Base-by-base conservation (phyloP, 305 asterid species). In the Caryopteris hybrid region DNA sequence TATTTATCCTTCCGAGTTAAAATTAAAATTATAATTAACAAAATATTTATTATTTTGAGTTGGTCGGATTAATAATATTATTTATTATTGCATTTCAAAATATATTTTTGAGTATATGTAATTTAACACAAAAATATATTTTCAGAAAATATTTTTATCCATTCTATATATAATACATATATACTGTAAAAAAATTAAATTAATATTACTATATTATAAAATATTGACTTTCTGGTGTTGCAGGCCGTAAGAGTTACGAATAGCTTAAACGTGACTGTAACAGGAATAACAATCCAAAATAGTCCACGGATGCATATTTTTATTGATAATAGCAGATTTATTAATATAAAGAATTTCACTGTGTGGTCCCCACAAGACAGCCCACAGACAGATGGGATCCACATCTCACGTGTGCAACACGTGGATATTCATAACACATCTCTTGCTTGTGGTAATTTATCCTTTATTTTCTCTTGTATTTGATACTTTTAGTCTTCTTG, bases 341-440 rank as follows among this genome's bases (percentile, higher is more conserved):
- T 73, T 18, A 11, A 3, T 0, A 16, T 78, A 3, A 39, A 43
- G 59, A 23, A 69, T 20, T 53, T 69, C 9, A 56, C n/a, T 81
- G 89, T 79, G 29, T 74, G 79, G 0, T 84, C 89, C 14, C 89
- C 89, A 10, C 83, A 70, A n/a, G 59, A 84, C 18, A 84, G 85
- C 51, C 86, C 86, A 34, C 79, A 84, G 25, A 84, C 89, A 0
- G 89, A 84, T 21, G 89, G 89, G 29, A 84, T 84, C 71, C 89
- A 84, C 61, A 11, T 77, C 41, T 20, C 81, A 13, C 48, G 21
- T n/a, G 55, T 17, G 20, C 74, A 70, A 4, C 64, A 78, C 20
- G 74, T 55, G 8, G 41, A 20, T 0, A 70, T 78, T 29, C 42
- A 62, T 41, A 12, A 74, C 33, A 25, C 46, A 6, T 69, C 63